Evolutionary conservation across 2,329 filamentous ascomycete species (phyloP), one percentile per base, ranked within the genome.

Genomic region (Xylaria sp.): DNA sequence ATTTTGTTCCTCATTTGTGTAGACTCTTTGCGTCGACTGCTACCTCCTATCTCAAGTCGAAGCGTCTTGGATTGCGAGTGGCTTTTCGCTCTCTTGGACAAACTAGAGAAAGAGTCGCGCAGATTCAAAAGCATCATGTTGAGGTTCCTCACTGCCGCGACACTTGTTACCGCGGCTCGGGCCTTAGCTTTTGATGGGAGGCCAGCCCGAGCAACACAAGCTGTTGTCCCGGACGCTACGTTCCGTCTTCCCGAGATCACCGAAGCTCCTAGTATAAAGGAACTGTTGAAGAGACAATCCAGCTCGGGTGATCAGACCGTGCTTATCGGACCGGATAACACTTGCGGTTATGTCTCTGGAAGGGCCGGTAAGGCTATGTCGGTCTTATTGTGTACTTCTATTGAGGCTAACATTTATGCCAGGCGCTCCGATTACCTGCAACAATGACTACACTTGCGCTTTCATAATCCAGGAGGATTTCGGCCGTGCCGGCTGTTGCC

Each of bases 321-420:
- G 34, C 78, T 85, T n/a, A 74, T 84, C 63, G 85, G 81, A 12
- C 82, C 83, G 1, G 84, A 86, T 73, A 84, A 85, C 69, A 86
- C 83, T 0, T 87, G 86, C 67, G 86, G 85, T 70, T 87, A 80
- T 73, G 76, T 87, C 48, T 80, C 79, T 37, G 85, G 81, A 39
- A 78, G 77, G 34, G 64, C 78, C 13, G 78, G 81, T 83, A 74
- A 65, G 75, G 23, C 37, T n/a, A 20, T 46, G 7, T 57, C 10
- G 6, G 6, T 41, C 15, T 31, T 18, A 39, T 1, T 25, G 7
- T 6, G 8, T 37, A 37, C 51, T 6, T n/a, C 7, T 31, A 58
- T 37, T 13, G 9, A 25, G 66, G 20, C 70, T 73, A 13, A 70
- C 37, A 15, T n/a, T 34, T 2, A 23, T 20, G 28, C 4, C 50